Base-by-base conservation (phyloP, 148 eudicot species). In the Camellia sinensis region DNA sequence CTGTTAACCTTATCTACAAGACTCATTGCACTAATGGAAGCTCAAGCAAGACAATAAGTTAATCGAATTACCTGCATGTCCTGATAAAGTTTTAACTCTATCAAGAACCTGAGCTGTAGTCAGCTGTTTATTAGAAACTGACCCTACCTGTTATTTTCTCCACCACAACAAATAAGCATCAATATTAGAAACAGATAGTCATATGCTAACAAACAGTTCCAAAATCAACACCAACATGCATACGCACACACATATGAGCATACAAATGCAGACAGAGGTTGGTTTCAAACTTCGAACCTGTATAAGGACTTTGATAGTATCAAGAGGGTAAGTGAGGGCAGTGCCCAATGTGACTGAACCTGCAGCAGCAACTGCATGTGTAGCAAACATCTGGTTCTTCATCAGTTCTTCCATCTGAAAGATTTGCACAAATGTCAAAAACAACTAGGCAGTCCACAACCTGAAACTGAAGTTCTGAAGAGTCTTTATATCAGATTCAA, bases 311-410 rank as follows among this genome's bases (percentile, higher is more conserved):
- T 95, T 95, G 62, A 95, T 63, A 54, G 94, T 87, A 78, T 95
- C 98, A 62, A 72, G 90, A 74, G 97, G 96, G 85, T 90, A 90
- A n/a, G 92, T 84, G 3, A 93, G 71, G 82, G 86, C 87, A 56
- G 93, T 89, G 77, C 92, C 87, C 52, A 95, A 50, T 11, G 88
- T 60, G 45, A 89, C 89, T 41, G 97, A 89, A 68, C 88, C 90
- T 13, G 83, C 87, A 48, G 96, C 98, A 10, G 96, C 97, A 82
- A 88, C 65, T 37, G 82, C 85, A 60, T 95, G 98, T 83, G 90
- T 87, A 5, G 86, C 92, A 77, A 91, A 89, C 48, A 87, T 80
- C 40, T 86, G 91, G 67, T 91, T 91, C 89, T 89, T 90, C 78
- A 88, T 80, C 71, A 94, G 78, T 59, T 92, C 94, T 48, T 91